A percentile compares a stretch with the other conserved stretches of the same genome.
These are phyloP conservation scores for Paraphaeosphaeria minitans DNA, from an alignment of 2,329 filamentous ascomycete genomes.

Conservation along the genomic window DNA sequence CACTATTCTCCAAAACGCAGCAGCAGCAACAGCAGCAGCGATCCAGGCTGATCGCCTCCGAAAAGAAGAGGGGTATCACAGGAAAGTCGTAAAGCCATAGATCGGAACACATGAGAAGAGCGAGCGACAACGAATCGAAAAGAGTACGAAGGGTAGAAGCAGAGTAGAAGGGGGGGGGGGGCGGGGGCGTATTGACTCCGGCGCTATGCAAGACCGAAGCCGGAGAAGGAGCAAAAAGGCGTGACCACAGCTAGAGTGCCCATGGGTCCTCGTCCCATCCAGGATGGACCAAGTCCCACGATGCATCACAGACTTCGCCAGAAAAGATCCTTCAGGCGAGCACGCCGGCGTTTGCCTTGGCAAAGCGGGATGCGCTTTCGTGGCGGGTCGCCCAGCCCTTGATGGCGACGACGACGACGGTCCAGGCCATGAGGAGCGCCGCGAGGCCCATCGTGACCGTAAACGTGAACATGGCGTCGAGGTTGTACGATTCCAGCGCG, in stretches of 20 bases:
- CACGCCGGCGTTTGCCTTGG: constrained; percentile 33
- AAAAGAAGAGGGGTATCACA: constrained; percentile 37
- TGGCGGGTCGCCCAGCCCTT: constrained; percentile 77
- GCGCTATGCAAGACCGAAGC: constrained; percentile 11
- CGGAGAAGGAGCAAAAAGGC: neutral
- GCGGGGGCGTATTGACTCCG: neutral
- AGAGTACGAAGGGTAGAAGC: neutral
- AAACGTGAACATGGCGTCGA: constrained; percentile 94
- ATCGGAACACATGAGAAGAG: constrained; percentile 13
- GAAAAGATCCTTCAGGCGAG: constrained; percentile 26
- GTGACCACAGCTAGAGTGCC: too few relatives aligned
- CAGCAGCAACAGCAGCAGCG: constrained; percentile 22
- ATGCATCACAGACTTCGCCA: too few relatives aligned
- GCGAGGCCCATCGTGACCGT: constrained; percentile 85
- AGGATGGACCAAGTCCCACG: too few relatives aligned
- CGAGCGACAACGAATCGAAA: constrained; percentile 8
- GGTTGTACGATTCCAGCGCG: constrained; percentile 74
- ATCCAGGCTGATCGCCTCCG: constrained; percentile 27
- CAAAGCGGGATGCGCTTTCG: constrained; percentile 35
- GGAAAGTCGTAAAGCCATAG: constrained; percentile 22
- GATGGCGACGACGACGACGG: constrained; percentile 75
- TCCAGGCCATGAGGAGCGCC: constrained; percentile 83
- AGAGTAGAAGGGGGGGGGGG: too few relatives aligned
- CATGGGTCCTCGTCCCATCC: too few relatives aligned
- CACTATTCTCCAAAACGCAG: constrained; percentile 15